Percentiles rank a stretch among this genome's conserved stretches.
Evolutionary conservation across 306 rosid species (phyloP).

Genomic region (Cicer judaicum): DNA sequence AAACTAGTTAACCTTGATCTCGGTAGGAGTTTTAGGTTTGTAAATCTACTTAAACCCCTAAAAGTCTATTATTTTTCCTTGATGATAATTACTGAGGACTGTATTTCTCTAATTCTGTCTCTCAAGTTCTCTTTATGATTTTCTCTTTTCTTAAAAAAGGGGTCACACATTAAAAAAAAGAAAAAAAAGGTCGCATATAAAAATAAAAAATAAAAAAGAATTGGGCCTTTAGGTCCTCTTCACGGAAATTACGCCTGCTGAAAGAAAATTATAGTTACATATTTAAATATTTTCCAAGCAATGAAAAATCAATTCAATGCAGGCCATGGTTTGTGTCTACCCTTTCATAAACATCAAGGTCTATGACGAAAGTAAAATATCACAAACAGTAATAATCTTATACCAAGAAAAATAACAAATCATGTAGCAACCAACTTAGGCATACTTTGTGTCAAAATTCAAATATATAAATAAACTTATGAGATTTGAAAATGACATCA

Average conservation of each 20-base stretch:
- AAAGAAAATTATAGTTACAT: not conserved
- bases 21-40: no score
- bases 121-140: no score
- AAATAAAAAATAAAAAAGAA: no score
- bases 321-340: constrained; percentile 23
- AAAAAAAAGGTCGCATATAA: no score
- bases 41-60: no score
- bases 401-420: constrained; percentile 6
- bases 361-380: not conserved
- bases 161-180: not conserved
- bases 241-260: not conserved
- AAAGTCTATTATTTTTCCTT: no score
- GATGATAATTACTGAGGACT: no score
- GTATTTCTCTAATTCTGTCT: no score
- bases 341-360: constrained; percentile 33
- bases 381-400: not conserved
- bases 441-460: no score
- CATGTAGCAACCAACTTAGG: not conserved
- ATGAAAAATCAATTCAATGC: constrained; percentile 28
- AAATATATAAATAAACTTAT: no score
- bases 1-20: no score
- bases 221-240: not conserved
- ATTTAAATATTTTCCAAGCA: not conserved
- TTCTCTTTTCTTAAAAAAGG: not conserved
- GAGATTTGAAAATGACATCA: not conserved